A percentile compares a stretch with the other conserved stretches of the same genome.
phyloP scores from a whole-genome alignment of 2,329 filamentous ascomycete species.

The Monosporascus sp. region DNA sequence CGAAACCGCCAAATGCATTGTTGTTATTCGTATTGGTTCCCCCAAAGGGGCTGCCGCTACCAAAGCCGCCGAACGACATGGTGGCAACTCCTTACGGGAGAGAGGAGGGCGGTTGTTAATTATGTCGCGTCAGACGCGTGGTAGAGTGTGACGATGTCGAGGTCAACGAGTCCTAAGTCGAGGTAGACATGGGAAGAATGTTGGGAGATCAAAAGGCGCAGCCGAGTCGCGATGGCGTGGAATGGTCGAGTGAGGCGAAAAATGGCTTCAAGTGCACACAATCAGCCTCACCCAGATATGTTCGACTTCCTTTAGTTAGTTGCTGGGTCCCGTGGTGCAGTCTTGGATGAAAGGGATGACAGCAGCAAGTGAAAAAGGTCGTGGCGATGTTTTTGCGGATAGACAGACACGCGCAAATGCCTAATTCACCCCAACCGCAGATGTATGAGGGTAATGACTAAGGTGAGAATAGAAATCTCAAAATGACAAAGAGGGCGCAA shows the following conservation, averaged over 20 bases:
- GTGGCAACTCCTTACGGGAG: conserved; percentile 18
- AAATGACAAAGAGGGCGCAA: not conserved
- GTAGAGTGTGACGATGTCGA: not conserved
- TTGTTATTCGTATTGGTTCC: conserved; percentile 45
- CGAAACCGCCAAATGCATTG: conserved; percentile 55
- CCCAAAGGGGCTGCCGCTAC: conserved; percentile 48
- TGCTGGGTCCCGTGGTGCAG: not conserved
- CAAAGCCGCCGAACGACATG: conserved; percentile 54
- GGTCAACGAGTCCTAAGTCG: not conserved
- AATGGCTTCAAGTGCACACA: not conserved
- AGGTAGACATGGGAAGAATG: conserved; percentile 26
- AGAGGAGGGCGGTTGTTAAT: conserved; percentile 9
- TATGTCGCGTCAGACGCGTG: conserved; percentile 28
- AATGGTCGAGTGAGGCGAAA: not conserved
- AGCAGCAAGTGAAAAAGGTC: not conserved
- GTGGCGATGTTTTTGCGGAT: not conserved
- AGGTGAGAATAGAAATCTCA: not conserved
- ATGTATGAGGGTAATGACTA: not conserved
- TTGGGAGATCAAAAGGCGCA: not conserved
- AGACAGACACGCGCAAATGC: not conserved
- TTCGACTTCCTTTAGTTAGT: not conserved
- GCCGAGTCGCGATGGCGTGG: not conserved
- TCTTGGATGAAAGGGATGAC: not conserved
- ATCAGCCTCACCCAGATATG: not conserved
- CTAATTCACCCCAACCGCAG: not conserved